Percentiles rank a stretch among this genome's conserved stretches.
Conservation (phyloP, 768 basidiomycete genomes). For the Hygrocybe coccinea region DNA sequence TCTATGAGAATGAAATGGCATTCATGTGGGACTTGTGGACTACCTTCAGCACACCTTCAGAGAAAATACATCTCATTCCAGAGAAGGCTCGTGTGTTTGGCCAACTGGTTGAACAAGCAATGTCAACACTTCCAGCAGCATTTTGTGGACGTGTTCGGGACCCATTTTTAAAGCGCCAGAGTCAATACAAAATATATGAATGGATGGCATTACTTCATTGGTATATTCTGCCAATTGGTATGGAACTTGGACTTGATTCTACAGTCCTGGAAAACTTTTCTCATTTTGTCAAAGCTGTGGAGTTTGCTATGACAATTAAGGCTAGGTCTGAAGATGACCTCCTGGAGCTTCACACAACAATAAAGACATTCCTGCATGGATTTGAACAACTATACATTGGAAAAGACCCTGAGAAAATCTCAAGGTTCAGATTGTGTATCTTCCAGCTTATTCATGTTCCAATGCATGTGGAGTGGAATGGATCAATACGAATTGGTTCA, state of each 20-base stretch:
- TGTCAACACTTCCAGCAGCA: slow-evolving; percentile 26
- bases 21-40: slow-evolving; percentile 32
- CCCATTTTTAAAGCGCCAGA: slow-evolving; percentile 30
- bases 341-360: slow-evolving; percentile 15
- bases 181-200: slow-evolving; percentile 34
- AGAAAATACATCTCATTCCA: slow-evolving; percentile 17
- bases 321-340: slow-evolving; percentile 17
- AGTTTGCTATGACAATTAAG: slow-evolving; percentile 29
- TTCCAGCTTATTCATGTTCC: slow-evolving; percentile 35
- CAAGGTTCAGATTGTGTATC: slow-evolving; percentile 23
- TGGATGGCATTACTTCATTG: slow-evolving; percentile 36
- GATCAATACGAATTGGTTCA: slow-evolving; percentile 30
- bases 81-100: slow-evolving; percentile 20
- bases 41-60: slow-evolving; percentile 9
- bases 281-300: slow-evolving; percentile 21
- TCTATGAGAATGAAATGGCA: slow-evolving; percentile 31
- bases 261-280: slow-evolving; percentile 26
- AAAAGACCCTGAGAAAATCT: slow-evolving; percentile 23
- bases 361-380: slow-evolving; percentile 22
- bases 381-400: slow-evolving; percentile 25
- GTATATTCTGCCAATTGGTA: slow-evolving; percentile 33
- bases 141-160: slow-evolving; percentile 30
- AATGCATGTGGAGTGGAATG: slow-evolving; percentile 33
- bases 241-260: slow-evolving; percentile 25
- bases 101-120: slow-evolving; percentile 16